These are phyloP conservation scores for Pythium monospermum DNA, from an alignment of 352 stramenopile genomes.

Conservation along the genomic window DNA sequence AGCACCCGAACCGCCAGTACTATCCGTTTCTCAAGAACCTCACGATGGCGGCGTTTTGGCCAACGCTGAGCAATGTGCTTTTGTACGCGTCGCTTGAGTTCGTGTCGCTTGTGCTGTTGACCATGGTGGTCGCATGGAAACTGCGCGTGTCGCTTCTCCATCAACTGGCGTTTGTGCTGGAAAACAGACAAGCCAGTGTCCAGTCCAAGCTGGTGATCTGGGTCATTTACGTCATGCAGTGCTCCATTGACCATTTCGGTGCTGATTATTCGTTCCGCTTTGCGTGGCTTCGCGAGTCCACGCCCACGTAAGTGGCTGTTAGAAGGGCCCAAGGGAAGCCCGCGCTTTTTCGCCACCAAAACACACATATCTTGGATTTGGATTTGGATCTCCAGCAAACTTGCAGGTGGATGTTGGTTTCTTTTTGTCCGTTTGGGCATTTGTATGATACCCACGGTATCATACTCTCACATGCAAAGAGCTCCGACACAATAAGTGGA, in stretches of 20 bases:
- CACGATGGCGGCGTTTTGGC: background rate
- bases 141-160: conserved; percentile 12
- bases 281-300: no score
- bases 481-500: no score
- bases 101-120: conserved; percentile 3
- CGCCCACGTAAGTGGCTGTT: no score
- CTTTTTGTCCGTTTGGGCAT: no score
- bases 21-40: conserved; percentile 23
- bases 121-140: conserved; percentile 13
- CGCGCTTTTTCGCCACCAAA: no score
- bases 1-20: conserved; percentile 22
- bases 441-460: no score
- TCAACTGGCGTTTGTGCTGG: conserved; percentile 17
- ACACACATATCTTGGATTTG: no score
- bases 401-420: no score
- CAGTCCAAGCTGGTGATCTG: conserved; percentile 19
- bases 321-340: no score
- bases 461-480: no score
- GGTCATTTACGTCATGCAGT: conserved; percentile 18
- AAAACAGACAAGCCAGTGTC: conserved; percentile 2
- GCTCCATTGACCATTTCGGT: conserved; percentile 14
- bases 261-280: conserved; percentile 21
- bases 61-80: conserved; percentile 7
- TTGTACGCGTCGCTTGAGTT: conserved; percentile 16
- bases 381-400: no score